A percentile compares a stretch with the other conserved stretches of the same genome.
Evolutionary conservation across 305 asterid species (phyloP).

Genomic region (Stenogyne calaminthoides): DNA sequence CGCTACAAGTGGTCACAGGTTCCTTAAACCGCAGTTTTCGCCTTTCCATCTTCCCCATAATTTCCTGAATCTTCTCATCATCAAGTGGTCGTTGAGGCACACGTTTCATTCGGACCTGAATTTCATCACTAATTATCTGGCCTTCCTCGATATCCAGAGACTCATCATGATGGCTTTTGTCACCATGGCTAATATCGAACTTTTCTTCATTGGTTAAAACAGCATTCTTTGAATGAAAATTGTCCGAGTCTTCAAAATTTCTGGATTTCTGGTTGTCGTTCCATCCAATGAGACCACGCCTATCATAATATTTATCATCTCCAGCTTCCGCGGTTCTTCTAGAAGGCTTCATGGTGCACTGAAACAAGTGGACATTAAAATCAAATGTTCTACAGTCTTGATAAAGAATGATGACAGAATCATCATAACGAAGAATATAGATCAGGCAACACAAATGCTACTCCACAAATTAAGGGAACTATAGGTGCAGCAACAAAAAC

Average conservation of each 20-base stretch:
- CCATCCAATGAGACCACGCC: constrained; percentile 35
- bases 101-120: constrained; percentile 28
- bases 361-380: constrained; percentile 46
- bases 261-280: constrained; percentile 31
- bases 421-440: constrained; percentile 13
- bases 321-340: constrained; percentile 47
- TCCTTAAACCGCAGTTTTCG: constrained; percentile 61
- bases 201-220: constrained; percentile 24
- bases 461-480: neutral
- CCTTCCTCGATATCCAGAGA: constrained; percentile 67
- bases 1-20: constrained; percentile 38
- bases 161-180: constrained; percentile 30
- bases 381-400: constrained; percentile 37
- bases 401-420: constrained; percentile 26
- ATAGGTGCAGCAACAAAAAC: neutral
- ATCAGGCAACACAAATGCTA: constrained; percentile 7
- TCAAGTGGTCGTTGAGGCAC: constrained; percentile 33
- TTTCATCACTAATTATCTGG: constrained; percentile 48
- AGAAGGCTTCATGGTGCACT: constrained; percentile 53
- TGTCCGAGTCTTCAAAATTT: constrained; percentile 27
- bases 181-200: constrained; percentile 29
- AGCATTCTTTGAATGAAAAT: constrained; percentile 18
- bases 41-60: constrained; percentile 68
- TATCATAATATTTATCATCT: constrained; percentile 32
- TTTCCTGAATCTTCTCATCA: constrained; percentile 52